A percentile compares a stretch with the other conserved stretches of the same genome.
phyloP scores from a whole-genome alignment of 192 early-diverging fungal genomes.

The Diversispora eburnea region DNA sequence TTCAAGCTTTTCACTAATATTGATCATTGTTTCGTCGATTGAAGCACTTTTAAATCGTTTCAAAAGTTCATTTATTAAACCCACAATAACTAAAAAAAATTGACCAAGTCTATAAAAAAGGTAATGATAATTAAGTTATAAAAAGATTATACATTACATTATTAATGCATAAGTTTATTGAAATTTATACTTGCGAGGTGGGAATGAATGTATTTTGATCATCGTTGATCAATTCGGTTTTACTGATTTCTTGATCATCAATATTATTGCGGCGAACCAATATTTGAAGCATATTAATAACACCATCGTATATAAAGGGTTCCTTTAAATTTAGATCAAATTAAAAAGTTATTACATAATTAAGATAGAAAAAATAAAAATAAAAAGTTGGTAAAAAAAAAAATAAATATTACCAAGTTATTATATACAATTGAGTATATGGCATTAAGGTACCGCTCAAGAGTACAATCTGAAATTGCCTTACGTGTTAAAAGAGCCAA shows the following conservation, averaged over 20 bases:
- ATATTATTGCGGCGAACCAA: conserved; percentile 32
- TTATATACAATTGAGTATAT: conserved; percentile 37
- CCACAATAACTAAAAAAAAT: conserved; percentile 35
- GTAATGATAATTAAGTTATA: not conserved
- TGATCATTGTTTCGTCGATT: conserved; percentile 4
- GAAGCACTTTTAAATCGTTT: conserved; percentile 33
- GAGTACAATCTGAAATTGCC: conserved; percentile 33
- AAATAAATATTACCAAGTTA: conserved; percentile 18
- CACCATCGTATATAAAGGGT: conserved; percentile 22
- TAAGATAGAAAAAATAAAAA: not conserved
- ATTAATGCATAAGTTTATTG: not conserved
- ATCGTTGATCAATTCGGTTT: not conserved
- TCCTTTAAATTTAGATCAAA: conserved; percentile 20
- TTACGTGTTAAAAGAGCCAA: conserved; percentile 40
- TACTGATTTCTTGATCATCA: not conserved
- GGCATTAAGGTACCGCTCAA: conserved; percentile 30
- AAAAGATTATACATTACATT: not conserved
- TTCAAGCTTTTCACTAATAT: not conserved
- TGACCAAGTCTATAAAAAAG: conserved; percentile 8
- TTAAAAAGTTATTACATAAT: not conserved
- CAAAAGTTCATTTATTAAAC: conserved; percentile 37
- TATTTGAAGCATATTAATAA: conserved; percentile 18
- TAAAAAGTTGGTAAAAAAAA: not conserved
- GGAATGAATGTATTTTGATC: conserved; percentile 14
- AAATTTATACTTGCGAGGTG: conserved; percentile 23